phyloP scores from a whole-genome alignment of 192 early-diverging fungal species.

The Spizellomyces punctatus region DNA sequence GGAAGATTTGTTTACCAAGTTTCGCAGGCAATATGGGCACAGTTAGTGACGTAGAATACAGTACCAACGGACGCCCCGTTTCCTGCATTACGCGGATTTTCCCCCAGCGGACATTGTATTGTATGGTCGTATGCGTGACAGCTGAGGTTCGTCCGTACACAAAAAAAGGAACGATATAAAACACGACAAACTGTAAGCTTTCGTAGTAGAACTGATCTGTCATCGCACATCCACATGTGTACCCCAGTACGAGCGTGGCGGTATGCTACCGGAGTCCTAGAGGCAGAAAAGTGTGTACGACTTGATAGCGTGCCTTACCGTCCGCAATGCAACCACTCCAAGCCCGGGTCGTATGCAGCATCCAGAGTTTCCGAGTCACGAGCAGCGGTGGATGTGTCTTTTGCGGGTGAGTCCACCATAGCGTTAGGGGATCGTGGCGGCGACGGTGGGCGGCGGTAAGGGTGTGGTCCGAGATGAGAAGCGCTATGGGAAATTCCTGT shows the following conservation, averaged over 20 bases:
- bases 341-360: constrained; percentile 18
- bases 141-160: not conserved
- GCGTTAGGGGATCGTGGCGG: not conserved
- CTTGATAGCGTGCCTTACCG: constrained; percentile 10
- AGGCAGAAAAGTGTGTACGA: not conserved
- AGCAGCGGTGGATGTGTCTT: not conserved
- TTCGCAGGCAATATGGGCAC: constrained; percentile 29
- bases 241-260: too few relatives aligned
- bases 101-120: constrained; percentile 14
- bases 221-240: too few relatives aligned
- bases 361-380: constrained; percentile 14
- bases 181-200: not conserved
- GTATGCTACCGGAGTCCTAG: not conserved
- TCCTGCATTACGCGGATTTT: not conserved
- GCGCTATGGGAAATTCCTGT: too few relatives aligned
- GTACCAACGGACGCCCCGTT: not conserved
- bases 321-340: constrained; percentile 32
- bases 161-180: not conserved
- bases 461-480: too few relatives aligned
- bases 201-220: too few relatives aligned
- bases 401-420: not conserved
- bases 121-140: constrained; percentile 23
- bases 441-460: too few relatives aligned
- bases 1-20: constrained; percentile 4
- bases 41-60: constrained; percentile 25